phyloP scores from a whole-genome alignment of 2,329 filamentous ascomycete species.

The Botrytis elliptica region DNA sequence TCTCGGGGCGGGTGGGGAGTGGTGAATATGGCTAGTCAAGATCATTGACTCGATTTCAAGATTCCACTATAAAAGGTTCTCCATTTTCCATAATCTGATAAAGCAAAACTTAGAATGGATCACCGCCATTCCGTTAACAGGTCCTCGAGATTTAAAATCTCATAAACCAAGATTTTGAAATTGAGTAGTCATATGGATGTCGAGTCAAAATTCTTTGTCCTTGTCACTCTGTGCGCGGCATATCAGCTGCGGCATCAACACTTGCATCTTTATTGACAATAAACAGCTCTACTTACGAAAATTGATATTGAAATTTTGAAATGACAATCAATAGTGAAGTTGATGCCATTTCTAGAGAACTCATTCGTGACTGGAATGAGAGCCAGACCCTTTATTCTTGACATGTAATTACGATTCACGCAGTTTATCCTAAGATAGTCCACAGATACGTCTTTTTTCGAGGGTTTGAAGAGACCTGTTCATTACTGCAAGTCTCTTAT shows the following conservation, averaged over 20 bases:
- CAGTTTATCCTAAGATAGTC: too few species aligned
- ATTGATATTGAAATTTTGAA: accelerated
- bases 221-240: background rate
- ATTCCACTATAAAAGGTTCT: background rate
- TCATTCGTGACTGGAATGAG: too few species aligned
- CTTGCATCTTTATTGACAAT: background rate
- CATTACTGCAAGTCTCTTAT: too few species aligned
- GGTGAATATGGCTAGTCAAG: background rate
- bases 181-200: accelerated
- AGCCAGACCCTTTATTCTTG: too few species aligned
- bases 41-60: background rate
- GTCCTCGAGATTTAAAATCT: too few species aligned
- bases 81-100: background rate
- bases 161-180: background rate
- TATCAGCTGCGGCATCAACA: background rate
- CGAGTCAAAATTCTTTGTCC: accelerated
- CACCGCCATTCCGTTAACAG: accelerated
- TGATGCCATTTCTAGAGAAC: background rate
- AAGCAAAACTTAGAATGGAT: background rate
- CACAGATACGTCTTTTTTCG: too few species aligned
- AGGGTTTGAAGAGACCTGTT: too few species aligned
- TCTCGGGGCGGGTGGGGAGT: background rate
- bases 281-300: background rate
- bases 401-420: too few species aligned
- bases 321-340: background rate